These are phyloP conservation scores for Fistulifera pelliculosa DNA, from an alignment of 108 stramenopile genomes.

Conservation along the genomic window DNA sequence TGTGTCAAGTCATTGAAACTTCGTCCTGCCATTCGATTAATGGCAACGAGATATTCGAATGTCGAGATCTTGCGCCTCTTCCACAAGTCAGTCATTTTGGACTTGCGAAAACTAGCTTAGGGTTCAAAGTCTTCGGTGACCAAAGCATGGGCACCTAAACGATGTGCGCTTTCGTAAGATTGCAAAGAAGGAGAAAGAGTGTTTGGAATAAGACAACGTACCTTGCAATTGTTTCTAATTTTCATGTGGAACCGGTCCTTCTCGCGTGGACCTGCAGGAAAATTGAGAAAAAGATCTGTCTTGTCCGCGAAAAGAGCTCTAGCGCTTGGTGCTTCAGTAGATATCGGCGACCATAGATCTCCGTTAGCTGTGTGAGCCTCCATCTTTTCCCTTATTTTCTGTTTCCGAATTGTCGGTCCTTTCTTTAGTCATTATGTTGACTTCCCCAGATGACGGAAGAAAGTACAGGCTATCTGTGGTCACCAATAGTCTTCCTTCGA, in stretches of 20 bases:
- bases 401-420: constrained; percentile 14
- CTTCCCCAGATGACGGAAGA: constrained; percentile 44
- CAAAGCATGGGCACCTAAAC: constrained; percentile 63
- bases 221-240: constrained; percentile 66
- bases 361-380: constrained; percentile 59
- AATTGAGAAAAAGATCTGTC: constrained; percentile 81
- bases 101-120: constrained; percentile 63
- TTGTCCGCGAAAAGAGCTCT: constrained; percentile 88
- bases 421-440: constrained; percentile 68
- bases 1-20: constrained; percentile 92
- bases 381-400: constrained; percentile 35
- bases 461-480: constrained; percentile 77
- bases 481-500: constrained; percentile 57
- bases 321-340: constrained; percentile 83
- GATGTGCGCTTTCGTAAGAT: neutral
- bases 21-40: constrained; percentile 91
- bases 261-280: constrained; percentile 57
- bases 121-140: constrained; percentile 67
- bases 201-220: constrained; percentile 9
- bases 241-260: constrained; percentile 76
- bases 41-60: constrained; percentile 70
- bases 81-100: constrained; percentile 70
- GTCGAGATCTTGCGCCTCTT: constrained; percentile 64
- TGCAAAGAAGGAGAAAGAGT: neutral
- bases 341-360: constrained; percentile 85